Percentiles rank a stretch among this genome's conserved stretches.
phyloP scores from a whole-genome alignment of 2,329 filamentous ascomycete species.

The Fusarium beomiforme region DNA sequence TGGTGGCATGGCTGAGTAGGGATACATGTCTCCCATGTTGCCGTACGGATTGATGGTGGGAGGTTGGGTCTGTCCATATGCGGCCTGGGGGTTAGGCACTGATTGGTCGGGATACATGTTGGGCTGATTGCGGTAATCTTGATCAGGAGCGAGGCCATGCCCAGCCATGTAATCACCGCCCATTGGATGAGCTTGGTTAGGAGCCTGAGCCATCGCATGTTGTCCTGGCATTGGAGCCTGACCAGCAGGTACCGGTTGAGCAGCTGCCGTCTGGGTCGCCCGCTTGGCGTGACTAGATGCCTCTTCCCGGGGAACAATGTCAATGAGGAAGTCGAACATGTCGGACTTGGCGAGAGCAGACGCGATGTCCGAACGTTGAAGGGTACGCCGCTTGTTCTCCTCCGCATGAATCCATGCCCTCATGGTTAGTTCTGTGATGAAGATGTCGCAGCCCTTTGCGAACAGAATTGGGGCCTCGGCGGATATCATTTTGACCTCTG shows the following conservation, averaged over 20 bases:
- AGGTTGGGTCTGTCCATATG: constrained; percentile 81
- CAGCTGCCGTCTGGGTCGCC: constrained; percentile 60
- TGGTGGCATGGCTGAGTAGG: constrained; percentile 80
- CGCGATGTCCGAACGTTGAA: constrained; percentile 96
- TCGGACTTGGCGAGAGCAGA: constrained; percentile 96
- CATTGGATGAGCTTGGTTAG: constrained; percentile 70
- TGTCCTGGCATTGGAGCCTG: constrained; percentile 64
- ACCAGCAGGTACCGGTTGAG: constrained; percentile 58
- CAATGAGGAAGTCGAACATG: constrained; percentile 99
- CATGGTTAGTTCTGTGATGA: constrained; percentile 99
- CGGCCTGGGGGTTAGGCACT: constrained; percentile 74
- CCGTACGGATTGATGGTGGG: constrained; percentile 71
- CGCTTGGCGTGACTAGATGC: constrained; percentile 87
- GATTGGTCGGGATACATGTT: constrained; percentile 86
- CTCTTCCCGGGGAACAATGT: constrained; percentile 97
- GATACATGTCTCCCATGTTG: constrained; percentile 86
- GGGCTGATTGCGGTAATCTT: constrained; percentile 82
- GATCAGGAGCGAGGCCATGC: constrained; percentile 72
- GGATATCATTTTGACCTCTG: constrained; percentile 99
- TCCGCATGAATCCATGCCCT: constrained; percentile 99
- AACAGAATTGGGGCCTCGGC: constrained; percentile 98
- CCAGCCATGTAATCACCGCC: constrained; percentile 71
- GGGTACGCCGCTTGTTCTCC: constrained; percentile 95
- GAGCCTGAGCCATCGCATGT: constrained; percentile 61
- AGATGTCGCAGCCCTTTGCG: constrained; percentile 98